phyloP scores from a whole-genome alignment of 768 basidiomycete genomes.

The Glaciozyma antarctica region DNA sequence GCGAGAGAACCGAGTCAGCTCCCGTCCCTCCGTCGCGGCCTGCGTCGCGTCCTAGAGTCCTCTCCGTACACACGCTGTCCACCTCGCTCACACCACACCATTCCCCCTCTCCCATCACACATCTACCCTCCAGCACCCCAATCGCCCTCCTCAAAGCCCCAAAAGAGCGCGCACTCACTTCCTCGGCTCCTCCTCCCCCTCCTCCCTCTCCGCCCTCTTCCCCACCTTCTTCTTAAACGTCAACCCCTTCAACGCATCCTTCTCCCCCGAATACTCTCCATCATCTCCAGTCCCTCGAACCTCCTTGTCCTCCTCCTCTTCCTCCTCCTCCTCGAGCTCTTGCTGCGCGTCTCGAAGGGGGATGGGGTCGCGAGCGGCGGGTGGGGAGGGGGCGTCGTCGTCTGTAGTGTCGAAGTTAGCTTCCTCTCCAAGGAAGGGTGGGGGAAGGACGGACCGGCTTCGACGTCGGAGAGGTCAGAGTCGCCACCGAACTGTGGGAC shows the following conservation, averaged over 20 bases:
- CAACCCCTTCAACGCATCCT: conserved; percentile 47
- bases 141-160: no score
- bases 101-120: neutral
- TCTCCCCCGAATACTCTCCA: neutral
- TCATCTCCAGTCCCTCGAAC: neutral
- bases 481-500: conserved; percentile 56
- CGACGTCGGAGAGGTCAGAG: conserved; percentile 71
- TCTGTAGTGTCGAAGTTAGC: no score
- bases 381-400: conserved; percentile 2
- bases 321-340: neutral
- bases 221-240: conserved; percentile 34
- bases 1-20: conserved; percentile 29
- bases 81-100: neutral
- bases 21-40: no score
- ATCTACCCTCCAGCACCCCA: neutral
- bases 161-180: conserved; percentile 34
- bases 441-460: conserved; percentile 43
- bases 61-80: conserved; percentile 33
- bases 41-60: conserved; percentile 9
- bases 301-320: neutral
- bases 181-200: conserved; percentile 24
- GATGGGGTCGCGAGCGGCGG: conserved; percentile 20
- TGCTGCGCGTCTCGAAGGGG: conserved; percentile 19
- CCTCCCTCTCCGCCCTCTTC: conserved; percentile 1
- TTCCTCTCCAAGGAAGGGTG: neutral